Conservation (phyloP, 768 basidiomycete genomes). For the Serendipita vermifera region DNA sequence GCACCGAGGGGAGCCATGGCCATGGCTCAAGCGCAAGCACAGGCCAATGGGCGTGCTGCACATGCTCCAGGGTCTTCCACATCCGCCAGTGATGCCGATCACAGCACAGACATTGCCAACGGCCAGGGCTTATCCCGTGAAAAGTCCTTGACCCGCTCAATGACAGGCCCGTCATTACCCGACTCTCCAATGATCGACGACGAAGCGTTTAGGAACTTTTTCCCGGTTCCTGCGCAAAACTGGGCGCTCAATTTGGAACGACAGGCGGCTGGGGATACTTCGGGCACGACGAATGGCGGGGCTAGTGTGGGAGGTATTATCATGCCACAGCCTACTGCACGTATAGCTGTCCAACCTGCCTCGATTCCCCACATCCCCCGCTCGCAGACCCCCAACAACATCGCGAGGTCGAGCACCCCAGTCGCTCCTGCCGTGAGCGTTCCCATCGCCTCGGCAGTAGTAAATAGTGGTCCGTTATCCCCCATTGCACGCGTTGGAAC, state of each 20-base stretch:
- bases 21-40: no score
- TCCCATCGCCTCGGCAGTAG: no score
- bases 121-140: constrained; percentile 17
- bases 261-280: no score
- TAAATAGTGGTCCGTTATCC: no score
- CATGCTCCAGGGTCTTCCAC: no score
- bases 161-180: constrained; percentile 44
- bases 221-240: not conserved
- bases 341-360: not conserved
- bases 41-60: no score
- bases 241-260: constrained; percentile 1
- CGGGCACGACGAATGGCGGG: no score
- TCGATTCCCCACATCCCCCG: not conserved
- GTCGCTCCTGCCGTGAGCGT: no score
- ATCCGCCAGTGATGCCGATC: no score
- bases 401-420: not conserved
- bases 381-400: not conserved
- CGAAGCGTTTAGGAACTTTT: not conserved
- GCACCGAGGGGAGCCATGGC: no score
- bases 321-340: not conserved
- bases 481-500: not conserved
- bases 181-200: constrained; percentile 39
- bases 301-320: not conserved
- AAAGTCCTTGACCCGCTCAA: constrained; percentile 33
- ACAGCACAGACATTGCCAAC: no score